phyloP scores from a whole-genome alignment of 805 yeast genomes.

The Ogataea siamensis region DNA sequence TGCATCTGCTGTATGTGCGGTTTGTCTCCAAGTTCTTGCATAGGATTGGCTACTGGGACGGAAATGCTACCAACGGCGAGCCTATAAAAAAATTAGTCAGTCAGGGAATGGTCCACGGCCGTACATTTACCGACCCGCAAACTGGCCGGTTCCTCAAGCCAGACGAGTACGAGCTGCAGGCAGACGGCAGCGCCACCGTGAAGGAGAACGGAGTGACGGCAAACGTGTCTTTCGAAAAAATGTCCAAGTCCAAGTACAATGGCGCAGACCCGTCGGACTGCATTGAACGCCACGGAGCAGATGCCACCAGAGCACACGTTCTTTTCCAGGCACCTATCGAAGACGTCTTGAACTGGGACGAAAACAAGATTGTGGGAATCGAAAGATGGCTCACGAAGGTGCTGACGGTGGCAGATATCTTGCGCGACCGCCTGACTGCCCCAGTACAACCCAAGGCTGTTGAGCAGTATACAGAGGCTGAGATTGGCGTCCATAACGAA shows the following conservation, averaged over 20 bases:
- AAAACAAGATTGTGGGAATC: constrained; percentile 77
- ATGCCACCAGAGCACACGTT: constrained; percentile 90
- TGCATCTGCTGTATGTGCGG: constrained; percentile 84
- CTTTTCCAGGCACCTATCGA: constrained; percentile 87
- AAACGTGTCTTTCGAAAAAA: constrained; percentile 69
- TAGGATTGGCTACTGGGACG: constrained; percentile 67
- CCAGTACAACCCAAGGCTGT: constrained; percentile 10
- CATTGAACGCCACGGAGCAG: constrained; percentile 80
- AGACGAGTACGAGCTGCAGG: constrained; percentile 54
- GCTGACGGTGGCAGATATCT: constrained; percentile 30
- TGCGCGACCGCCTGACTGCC: constrained; percentile 16
- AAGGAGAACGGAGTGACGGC: constrained; percentile 53
- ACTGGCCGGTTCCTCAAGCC: constrained; percentile 78
- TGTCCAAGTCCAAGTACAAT: constrained; percentile 94
- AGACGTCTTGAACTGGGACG: constrained; percentile 88
- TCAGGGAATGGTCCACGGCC: constrained; percentile 98
- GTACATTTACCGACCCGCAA: constrained; percentile 69
- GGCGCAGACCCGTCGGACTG: constrained; percentile 89
- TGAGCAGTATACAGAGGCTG: constrained; percentile 37
- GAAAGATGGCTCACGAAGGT: constrained; percentile 82
- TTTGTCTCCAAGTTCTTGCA: constrained; percentile 79
- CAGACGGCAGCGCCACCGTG: constrained; percentile 45
- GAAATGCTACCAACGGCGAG: constrained; percentile 58
- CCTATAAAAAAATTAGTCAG: constrained; percentile 81
- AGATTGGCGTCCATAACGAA: constrained; percentile 57